Base-by-base conservation (phyloP, 768 basidiomycete species). In the Pulveroboletus sp. region DNA sequence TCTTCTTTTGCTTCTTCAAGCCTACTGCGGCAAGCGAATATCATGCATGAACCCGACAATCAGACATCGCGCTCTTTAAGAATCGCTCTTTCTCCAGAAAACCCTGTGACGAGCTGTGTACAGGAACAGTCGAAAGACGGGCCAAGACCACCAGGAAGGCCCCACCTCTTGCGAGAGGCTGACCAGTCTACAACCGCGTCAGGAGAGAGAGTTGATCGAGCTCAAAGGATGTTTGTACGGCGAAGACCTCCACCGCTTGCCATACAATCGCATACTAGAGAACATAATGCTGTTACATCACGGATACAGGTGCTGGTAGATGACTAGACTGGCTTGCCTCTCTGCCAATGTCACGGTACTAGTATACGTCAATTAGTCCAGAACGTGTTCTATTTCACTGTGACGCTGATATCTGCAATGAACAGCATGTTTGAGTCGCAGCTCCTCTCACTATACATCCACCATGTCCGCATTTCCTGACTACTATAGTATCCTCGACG, bases 381-480 rank as follows among this genome's bases (percentile, higher is more conserved):
- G 25, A 29, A 61, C 59, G 59, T 60, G 59, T 19, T 45, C 45
- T 42, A 42, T 41, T 41, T 16, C 20, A 17, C 25, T 9, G 31
- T 37, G 51, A 38, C 33, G 36, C 38, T 20, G 41, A 42, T 25
- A 16, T 23, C 20, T 21, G 56, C 40, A 32, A 43, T 31, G 43
- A 40, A 24, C 41, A 52, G 52, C 61, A 52, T 55, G 53, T n/a
- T n/a, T n/a, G n/a, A n/a, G n/a, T 23, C 40, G 39, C 45, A 19
- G 14, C 47, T 27, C n/a, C 41, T 52, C 50, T 55, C 27, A 29
- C 40, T 38, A 34, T 43, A 53, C 53, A 27, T 25, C 66, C 57
- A 70, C 50, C 65, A 88, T 89, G 87, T 80, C 88, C 43, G 70
- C 77, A 25, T 85, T 91, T 60, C 89, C 89, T 12, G 86, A 90